A percentile compares a stretch with the other conserved stretches of the same genome.
Conservation (phyloP, 2,329 filamentous ascomycete genomes). For the Kalaharituber pfeilii region DNA sequence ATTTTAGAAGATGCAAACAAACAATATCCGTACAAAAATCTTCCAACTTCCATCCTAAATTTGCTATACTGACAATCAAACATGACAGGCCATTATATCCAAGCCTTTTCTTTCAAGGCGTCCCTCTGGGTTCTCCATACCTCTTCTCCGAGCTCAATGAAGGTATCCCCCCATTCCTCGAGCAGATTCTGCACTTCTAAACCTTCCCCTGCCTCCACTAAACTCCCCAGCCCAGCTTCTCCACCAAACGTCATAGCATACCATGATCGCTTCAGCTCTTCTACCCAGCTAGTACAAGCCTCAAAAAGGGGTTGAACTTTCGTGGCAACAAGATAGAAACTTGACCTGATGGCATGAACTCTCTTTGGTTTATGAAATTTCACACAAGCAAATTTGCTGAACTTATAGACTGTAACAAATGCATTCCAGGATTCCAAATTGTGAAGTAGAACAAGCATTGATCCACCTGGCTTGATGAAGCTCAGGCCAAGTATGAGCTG, state of each 20-base stretch:
- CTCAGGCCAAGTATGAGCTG: slow-evolving; percentile 34
- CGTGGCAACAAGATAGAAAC: slow-evolving; percentile 38
- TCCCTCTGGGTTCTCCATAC: slow-evolving; percentile 11
- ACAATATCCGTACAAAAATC: no score
- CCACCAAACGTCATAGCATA: slow-evolving; percentile 28
- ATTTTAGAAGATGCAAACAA: no score
- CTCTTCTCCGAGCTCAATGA: slow-evolving; percentile 19
- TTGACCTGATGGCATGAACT: slow-evolving; percentile 31
- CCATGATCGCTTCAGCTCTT: slow-evolving; percentile 23
- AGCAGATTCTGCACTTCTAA: slow-evolving; percentile 29
- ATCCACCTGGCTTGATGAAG: slow-evolving; percentile 32
- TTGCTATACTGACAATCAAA: no score
- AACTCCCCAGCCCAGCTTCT: slow-evolving; percentile 17
- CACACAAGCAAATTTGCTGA: slow-evolving; percentile 31
- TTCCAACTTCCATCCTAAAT: no score
- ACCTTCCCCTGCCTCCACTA: slow-evolving; percentile 27
- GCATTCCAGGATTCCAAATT: slow-evolving; percentile 31
- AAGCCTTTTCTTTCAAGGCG: slow-evolving; percentile 3
- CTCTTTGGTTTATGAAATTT: slow-evolving; percentile 31
- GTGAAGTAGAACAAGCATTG: slow-evolving; percentile 37
- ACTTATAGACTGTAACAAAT: slow-evolving; percentile 27
- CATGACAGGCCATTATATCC: neutral
- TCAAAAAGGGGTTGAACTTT: slow-evolving; percentile 28
- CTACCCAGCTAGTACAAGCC: slow-evolving; percentile 27
- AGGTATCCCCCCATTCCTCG: slow-evolving; percentile 24